Evolutionary conservation across 441 rosid genomes (phyloP), one percentile per base, ranked within the genome.

Genomic region (Macaranga tanarius): DNA sequence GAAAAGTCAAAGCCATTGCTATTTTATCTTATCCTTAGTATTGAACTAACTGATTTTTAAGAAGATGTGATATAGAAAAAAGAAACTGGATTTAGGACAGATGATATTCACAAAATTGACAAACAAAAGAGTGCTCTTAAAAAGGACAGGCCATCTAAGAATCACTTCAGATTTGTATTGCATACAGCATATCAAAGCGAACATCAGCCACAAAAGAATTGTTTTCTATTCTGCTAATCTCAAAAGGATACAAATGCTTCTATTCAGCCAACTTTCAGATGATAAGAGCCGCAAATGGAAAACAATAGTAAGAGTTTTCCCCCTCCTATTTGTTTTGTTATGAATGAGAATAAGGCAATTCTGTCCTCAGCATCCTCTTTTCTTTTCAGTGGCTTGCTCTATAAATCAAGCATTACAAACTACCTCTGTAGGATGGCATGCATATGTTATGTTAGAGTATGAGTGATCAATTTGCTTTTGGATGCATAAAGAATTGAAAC

Each of bases 391-490:
- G 34, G 34, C 34, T 31, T 31, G 3, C 56, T 58, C 2, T 22
- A 60, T 10, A 44, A 67, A 54, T 52, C 50, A 68, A 47, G 57
- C 58, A 65, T 65, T 28, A 19, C 19, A 48, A 7, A n/a, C 15
- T 2, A 13, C 52, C 9, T n/a, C 6, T 15, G 19, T 51, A 40
- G 48, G 17, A 57, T 25, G 54, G 47, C 52, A 23, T 44, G 65
- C 25, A 57, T 58, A 7, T 50, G 44, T 19, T 17, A 25, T 3
- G 10, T 19, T 28, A 2, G 10, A 25, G 28, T 40, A 34, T 3
- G 38, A 12, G 5, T 55, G 11, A 10, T 19, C 59, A 26, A 56
- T 50, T 40, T 48, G 25, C 38, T 31, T 38, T 31, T 22, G 17
- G 51, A 64, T 54, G 22, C 52, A 60, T 15, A 58, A 7, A 63